phyloP scores from a whole-genome alignment of 2,329 filamentous ascomycete genomes.

The Fusarium nematophilum region DNA sequence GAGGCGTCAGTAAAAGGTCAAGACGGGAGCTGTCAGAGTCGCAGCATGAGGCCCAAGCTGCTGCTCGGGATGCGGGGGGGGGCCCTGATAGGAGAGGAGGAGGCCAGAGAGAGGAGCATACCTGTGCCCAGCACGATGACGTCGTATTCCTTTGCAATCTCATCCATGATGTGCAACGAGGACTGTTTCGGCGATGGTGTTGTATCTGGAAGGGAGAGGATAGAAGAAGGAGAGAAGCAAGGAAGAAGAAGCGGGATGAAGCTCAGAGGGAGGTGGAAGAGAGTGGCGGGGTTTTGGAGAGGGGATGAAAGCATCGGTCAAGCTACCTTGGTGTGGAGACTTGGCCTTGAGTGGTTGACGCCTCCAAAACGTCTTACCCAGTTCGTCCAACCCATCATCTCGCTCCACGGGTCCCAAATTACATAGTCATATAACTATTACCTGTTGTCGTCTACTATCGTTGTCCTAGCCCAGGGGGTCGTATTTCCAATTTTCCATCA shows the following conservation, averaged over 20 bases:
- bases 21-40: conserved; percentile 5
- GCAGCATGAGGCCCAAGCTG: conserved; percentile 19
- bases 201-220: conserved; percentile 13
- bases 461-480: neutral
- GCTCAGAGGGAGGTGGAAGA: conserved; percentile 42
- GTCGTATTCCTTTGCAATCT: conserved; percentile 98
- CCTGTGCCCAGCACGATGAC: conserved; percentile 98
- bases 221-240: conserved; percentile 15
- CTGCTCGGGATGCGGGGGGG: conserved; percentile 41
- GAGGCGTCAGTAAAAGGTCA: conserved; percentile 37
- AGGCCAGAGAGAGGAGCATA: conserved; percentile 59
- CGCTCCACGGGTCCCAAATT: conserved; percentile 12
- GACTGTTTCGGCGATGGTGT: conserved; percentile 27
- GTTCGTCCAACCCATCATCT: conserved; percentile 26
- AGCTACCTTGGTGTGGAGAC: conserved; percentile 40
- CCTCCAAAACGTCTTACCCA: conserved; percentile 32
- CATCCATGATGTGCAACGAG: conserved; percentile 77
- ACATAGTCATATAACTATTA: neutral
- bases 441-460: neutral
- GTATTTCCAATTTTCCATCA: too few relatives aligned
- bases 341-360: conserved; percentile 14
- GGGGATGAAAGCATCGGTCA: conserved; percentile 37
- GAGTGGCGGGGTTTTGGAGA: conserved; percentile 45
- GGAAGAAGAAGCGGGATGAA: conserved; percentile 37
- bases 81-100: conserved; percentile 25